Percentiles rank a stretch among this genome's conserved stretches.
These are phyloP conservation scores for Euphorbia tirucalli DNA, from an alignment of 345 rosid species.

Conservation along the genomic window DNA sequence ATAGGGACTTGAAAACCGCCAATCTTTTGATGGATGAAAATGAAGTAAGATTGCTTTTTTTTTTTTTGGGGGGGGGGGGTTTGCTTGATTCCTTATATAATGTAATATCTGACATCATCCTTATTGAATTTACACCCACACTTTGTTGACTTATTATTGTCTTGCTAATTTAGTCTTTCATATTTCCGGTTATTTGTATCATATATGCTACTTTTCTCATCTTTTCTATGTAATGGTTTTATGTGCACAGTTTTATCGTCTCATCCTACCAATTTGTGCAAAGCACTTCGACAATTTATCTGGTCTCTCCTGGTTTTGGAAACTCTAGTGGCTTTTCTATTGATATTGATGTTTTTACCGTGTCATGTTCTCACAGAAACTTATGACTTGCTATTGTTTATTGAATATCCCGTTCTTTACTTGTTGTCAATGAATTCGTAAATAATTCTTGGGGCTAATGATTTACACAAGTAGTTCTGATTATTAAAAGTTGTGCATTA, in stretches of 20 bases:
- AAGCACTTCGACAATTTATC: neutral
- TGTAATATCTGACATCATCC: neutral
- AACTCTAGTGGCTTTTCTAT: neutral
- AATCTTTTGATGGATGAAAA: constrained; percentile 99
- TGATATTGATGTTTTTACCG: neutral
- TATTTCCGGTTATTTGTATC: neutral
- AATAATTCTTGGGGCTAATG: neutral
- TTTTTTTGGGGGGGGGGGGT: too few species aligned
- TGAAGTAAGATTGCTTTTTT: constrained; percentile 63
- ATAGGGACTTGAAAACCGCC: constrained; percentile 93
- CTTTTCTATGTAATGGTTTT: neutral
- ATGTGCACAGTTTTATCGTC: neutral
- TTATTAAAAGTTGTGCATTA: neutral
- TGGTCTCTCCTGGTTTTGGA: neutral
- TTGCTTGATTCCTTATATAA: neutral
- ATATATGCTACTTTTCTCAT: neutral
- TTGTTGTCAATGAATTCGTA: neutral
- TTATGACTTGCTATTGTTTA: neutral
- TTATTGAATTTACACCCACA: neutral
- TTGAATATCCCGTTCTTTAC: neutral
- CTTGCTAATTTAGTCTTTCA: neutral
- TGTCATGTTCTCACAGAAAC: neutral
- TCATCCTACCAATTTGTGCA: neutral
- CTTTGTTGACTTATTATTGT: neutral
- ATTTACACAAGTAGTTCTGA: neutral